Evolutionary conservation across 148 eudicot genomes (phyloP), one percentile per base, ranked within the genome.

Genomic region (Camellia lanceoleosa): DNA sequence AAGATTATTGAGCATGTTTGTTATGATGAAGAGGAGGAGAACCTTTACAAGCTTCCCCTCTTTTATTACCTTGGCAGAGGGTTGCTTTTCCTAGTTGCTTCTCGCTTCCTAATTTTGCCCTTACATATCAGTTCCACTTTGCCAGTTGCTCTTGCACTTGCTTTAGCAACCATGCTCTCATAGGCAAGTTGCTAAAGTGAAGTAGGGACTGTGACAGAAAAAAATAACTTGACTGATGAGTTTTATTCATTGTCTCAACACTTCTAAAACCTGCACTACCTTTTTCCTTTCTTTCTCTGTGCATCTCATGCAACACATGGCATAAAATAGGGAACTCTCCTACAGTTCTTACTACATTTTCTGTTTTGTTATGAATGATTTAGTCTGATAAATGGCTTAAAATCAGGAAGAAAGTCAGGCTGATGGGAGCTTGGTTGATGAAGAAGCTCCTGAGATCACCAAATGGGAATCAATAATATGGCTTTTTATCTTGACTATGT

Each of bases 401-500:
- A 46, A 46, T 59, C 73, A 87, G 87, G 87, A 82, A 71, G 81
- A 60, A 38, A 46, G 67, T 76, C 68, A 43, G 56, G 56, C 3
- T 62, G 79, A 60, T 67, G 84, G 62, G 11, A 70, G 19, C 73
- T 64, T 63, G 3, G 87, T 73, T 61, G 87, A 84, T 5, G 76
- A 78, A 64, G 91, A 87, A 68, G 30, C 60, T 13, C 88, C 91
- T 12, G 86, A 81, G 51, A 81, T 85, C 15, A 73, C 87, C 42
- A 77, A 60, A 47, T 85, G 89, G 86, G 91, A 85, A 80, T 83
- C 91, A 43, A 83, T 89, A 9, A 18, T 80, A 42, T 87, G 91
- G 91, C 83, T 89, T 2, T 38, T 58, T 20, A 72, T 87, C 14
- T 77, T 89, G 80, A 87, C 91, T 73, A 44, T 64, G 8, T 87